Conservation (phyloP, 164 flowering plant species). For the Vitis rupestris region DNA sequence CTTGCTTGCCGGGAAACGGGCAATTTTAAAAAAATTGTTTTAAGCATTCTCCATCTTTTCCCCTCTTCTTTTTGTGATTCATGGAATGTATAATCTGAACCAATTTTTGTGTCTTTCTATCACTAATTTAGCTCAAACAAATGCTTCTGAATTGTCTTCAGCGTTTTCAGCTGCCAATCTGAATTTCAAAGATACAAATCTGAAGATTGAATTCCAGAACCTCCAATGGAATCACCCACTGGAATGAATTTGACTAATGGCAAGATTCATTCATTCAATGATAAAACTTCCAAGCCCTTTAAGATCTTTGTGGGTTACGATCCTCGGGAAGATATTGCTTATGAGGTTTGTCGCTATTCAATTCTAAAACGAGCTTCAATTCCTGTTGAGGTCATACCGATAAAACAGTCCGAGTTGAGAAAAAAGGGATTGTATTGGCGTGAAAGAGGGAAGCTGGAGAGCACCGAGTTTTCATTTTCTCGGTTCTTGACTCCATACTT, state of each 20-base stretch:
- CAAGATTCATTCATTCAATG: slow-evolving; percentile 19
- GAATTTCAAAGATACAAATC: no score
- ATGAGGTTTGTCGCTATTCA: slow-evolving; percentile 76
- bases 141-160: no score
- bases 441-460: slow-evolving; percentile 72
- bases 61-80: no score
- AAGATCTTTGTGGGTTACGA: slow-evolving; percentile 91
- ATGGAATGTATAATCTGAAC: no score
- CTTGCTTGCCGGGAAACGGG: no score
- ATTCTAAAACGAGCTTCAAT: slow-evolving; percentile 67
- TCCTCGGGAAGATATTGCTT: slow-evolving; percentile 83
- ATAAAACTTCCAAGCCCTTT: slow-evolving; percentile 39
- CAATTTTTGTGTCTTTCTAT: no score
- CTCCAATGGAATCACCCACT: no score
- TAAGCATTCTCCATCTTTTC: no score
- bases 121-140: no score
- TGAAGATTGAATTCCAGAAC: no score
- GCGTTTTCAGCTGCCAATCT: no score
- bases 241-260: slow-evolving; percentile 18
- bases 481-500: slow-evolving; percentile 81
- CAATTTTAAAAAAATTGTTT: no score
- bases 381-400: slow-evolving; percentile 73
- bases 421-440: slow-evolving; percentile 72
- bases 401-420: slow-evolving; percentile 74
- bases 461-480: slow-evolving; percentile 89